These are phyloP conservation scores for Chrysoporthe deuterocubensis DNA, from an alignment of 2,329 filamentous ascomycete genomes.

Conservation along the genomic window DNA sequence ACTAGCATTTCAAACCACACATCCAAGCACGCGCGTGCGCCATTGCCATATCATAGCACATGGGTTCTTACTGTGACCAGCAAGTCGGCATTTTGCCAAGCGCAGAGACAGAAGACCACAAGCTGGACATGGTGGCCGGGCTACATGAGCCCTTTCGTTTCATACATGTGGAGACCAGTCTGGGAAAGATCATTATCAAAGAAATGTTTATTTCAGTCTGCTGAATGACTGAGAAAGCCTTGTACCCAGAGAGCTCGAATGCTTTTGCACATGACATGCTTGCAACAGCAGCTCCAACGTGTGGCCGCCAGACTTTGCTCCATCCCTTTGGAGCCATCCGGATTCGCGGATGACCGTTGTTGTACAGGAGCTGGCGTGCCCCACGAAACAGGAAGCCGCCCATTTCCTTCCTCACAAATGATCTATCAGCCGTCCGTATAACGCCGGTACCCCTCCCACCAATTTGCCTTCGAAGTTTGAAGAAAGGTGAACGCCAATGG, in stretches of 20 bases:
- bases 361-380: neutral
- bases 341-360: neutral
- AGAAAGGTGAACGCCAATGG: conserved; percentile 6
- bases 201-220: neutral
- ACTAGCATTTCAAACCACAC: no score
- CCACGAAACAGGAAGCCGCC: neutral
- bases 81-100: neutral
- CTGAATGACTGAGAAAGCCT: neutral
- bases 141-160: neutral
- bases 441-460: conserved; percentile 23
- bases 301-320: neutral
- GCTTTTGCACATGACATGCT: neutral
- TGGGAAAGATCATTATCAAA: neutral
- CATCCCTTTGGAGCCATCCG: neutral
- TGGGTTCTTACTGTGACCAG: neutral
- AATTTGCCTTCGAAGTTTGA: conserved; percentile 8
- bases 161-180: neutral
- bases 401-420: conserved; percentile 4
- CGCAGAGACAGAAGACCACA: neutral
- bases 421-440: conserved; percentile 22
- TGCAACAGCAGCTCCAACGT: neutral
- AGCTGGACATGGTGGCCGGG: neutral
- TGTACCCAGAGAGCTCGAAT: neutral
- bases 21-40: no score
- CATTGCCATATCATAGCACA: no score